Evolutionary conservation across 257 asterid species (phyloP).

Genomic region (Solanum sejunctum): DNA sequence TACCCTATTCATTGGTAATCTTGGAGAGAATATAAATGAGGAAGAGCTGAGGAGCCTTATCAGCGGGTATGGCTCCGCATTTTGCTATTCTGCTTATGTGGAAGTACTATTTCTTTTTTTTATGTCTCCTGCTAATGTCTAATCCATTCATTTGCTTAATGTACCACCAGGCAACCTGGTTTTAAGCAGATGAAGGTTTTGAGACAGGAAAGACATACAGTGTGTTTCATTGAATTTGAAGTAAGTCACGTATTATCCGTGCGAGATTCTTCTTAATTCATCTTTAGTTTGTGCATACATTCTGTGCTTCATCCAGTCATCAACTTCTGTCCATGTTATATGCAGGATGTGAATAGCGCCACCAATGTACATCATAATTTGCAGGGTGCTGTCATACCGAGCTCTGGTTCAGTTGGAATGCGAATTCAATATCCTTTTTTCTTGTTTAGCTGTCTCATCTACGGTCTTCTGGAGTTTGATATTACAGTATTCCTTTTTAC

Average conservation of each 20-base stretch:
- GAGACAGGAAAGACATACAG: constrained; percentile 96
- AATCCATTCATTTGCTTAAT: not conserved
- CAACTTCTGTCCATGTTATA: not conserved
- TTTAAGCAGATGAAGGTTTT: constrained; percentile 96
- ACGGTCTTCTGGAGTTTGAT: not conserved
- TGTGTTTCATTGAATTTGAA: constrained; percentile 98
- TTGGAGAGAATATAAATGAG: constrained; percentile 91
- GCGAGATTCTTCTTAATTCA: not conserved
- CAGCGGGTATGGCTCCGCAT: constrained; percentile 40
- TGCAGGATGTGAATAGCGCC: constrained; percentile 90
- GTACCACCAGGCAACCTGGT: constrained; percentile 76
- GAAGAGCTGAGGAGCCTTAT: constrained; percentile 90
- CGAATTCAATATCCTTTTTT: constrained; percentile 95
- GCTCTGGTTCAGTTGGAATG: constrained; percentile 99
- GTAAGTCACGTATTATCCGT: constrained; percentile 29
- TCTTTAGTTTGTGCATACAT: not conserved
- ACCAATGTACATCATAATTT: constrained; percentile 77
- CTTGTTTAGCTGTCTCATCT: not conserved
- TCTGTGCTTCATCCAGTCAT: not conserved
- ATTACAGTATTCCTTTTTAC: not conserved
- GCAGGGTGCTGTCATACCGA: constrained; percentile 96
- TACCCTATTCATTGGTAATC: constrained; percentile 95
- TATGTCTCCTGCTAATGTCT: not conserved
- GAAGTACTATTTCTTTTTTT: not conserved
- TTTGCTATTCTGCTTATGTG: not conserved